Evolutionary conservation across 305 asterid species (phyloP).

Genomic region (Salvia sclarea): DNA sequence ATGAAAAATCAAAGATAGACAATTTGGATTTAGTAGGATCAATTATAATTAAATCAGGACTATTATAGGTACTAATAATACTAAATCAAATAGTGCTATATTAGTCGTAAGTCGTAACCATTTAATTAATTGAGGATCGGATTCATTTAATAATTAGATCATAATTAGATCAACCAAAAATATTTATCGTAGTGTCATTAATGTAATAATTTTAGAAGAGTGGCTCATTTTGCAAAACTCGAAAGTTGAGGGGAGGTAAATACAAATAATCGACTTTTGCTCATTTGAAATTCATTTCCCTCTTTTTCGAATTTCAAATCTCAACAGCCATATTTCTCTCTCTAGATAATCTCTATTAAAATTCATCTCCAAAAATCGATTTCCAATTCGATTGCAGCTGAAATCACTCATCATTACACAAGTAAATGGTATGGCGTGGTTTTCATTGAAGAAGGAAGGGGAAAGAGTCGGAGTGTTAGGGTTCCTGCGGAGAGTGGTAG

Average conservation of each 20-base stretch:
- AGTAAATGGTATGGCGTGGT: conserved; percentile 43
- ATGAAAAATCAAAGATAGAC: too few species aligned
- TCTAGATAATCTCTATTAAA: conserved; percentile 7
- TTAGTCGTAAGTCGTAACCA: too few species aligned
- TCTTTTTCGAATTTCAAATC: conserved; percentile 46
- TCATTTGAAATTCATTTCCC: conserved; percentile 34
- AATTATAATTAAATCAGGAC: too few species aligned
- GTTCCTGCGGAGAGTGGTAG: conserved; percentile 36
- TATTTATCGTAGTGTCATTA: too few species aligned
- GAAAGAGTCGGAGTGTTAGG: conserved; percentile 34
- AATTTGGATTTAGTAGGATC: too few species aligned
- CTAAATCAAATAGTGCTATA: background rate
- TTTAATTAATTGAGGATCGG: background rate
- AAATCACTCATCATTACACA: background rate
- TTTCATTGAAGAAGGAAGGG: conserved; percentile 36
- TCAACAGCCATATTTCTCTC: conserved; percentile 18
- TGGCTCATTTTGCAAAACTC: background rate
- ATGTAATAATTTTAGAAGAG: background rate
- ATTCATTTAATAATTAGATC: background rate
- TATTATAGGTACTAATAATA: too few species aligned
- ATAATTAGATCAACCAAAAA: background rate
- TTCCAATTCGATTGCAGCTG: conserved; percentile 17
- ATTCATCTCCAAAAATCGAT: background rate
- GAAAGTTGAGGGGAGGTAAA: conserved; percentile 23
- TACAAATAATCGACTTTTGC: background rate